Evolutionary conservation across 2,329 filamentous ascomycete species (phyloP), one percentile per base, ranked within the genome.

Genomic region (Penicillium sp.): DNA sequence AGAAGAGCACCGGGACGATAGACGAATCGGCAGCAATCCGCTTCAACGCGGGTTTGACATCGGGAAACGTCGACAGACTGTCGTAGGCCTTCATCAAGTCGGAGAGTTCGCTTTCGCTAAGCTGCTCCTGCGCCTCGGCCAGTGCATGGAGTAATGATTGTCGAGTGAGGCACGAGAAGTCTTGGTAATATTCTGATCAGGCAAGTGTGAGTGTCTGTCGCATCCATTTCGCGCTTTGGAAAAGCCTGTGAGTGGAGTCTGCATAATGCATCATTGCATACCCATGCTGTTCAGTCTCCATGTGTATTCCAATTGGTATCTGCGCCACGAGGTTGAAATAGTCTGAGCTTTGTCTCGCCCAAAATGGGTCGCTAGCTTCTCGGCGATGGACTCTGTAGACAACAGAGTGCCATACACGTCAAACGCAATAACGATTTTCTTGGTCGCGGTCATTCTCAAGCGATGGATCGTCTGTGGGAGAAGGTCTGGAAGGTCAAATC

Each of bases 271-370:
- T 32, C 11, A 18, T 18, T 39, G 66, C 71, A 52, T 70, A 85
- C 86, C 77, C 85, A 90, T 90, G 73, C 81, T 84, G 60, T 83
- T 89, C 54, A 85, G 68, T 44, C 86, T 74, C 84, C 84, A 90
- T 35, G 85, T 88, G 58, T 89, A 90, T 66, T 89, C 86, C 7
- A 90, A 72, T 65, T 90, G 86, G 60, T 84, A 84, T 28, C 77
- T 76, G 47, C 86, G 74, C 79, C 85, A 88, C 59, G 79, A 66
- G 12, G 75, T 65, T 4, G 84, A 80, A 29, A 89, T 74, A 1
- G 66, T 65, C 25, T 73, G 66, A 3, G 82, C 81, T 54, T 77
- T 76, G 4, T 81, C 78, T 28, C 77, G 64, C 5, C 78, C 82
- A 57, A 82, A 82, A 47, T 82, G 66, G 29, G 70, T 66, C 12